Evolutionary conservation across 2,329 filamentous ascomycete species (phyloP).

Genomic region (Lojkania enalia): DNA sequence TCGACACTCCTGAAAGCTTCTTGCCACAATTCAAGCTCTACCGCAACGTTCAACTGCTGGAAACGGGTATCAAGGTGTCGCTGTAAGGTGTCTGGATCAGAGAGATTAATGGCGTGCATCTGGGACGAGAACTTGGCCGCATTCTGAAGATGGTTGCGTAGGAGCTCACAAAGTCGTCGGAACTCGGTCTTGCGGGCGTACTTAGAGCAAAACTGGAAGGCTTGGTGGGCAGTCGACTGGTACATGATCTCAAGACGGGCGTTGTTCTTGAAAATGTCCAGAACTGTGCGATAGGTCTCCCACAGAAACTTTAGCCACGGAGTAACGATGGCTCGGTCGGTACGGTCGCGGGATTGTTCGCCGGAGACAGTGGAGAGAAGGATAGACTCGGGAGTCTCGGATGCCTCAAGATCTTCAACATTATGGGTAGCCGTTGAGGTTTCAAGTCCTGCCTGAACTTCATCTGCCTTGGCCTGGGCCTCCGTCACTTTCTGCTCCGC

Average conservation of each 20-base stretch:
- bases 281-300: constrained; percentile 98
- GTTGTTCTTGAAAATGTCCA: constrained; percentile 99
- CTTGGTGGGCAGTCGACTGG: constrained; percentile 96
- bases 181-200: constrained; percentile 99
- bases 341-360: constrained; percentile 95
- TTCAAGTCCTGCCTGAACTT: constrained; percentile 86
- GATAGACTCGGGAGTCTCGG: constrained; percentile 96
- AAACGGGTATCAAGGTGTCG: constrained; percentile 97
- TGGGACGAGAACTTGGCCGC: constrained; percentile 98
- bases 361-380: constrained; percentile 96
- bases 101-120: constrained; percentile 99
- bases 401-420: constrained; percentile 94
- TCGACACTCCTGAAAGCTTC: constrained; percentile 99
- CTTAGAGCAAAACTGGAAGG: constrained; percentile 98
- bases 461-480: constrained; percentile 93
- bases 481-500: constrained; percentile 95
- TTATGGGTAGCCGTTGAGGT: constrained; percentile 72
- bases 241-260: constrained; percentile 96
- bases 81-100: constrained; percentile 94
- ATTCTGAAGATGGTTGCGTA: constrained; percentile 98
- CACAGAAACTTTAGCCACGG: constrained; percentile 99
- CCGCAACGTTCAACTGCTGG: constrained; percentile 96
- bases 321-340: constrained; percentile 95
- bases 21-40: constrained; percentile 98
- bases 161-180: constrained; percentile 94